These are phyloP conservation scores for Scorias spongiosa DNA, from an alignment of 2,329 filamentous ascomycete species.

Conservation along the genomic window DNA sequence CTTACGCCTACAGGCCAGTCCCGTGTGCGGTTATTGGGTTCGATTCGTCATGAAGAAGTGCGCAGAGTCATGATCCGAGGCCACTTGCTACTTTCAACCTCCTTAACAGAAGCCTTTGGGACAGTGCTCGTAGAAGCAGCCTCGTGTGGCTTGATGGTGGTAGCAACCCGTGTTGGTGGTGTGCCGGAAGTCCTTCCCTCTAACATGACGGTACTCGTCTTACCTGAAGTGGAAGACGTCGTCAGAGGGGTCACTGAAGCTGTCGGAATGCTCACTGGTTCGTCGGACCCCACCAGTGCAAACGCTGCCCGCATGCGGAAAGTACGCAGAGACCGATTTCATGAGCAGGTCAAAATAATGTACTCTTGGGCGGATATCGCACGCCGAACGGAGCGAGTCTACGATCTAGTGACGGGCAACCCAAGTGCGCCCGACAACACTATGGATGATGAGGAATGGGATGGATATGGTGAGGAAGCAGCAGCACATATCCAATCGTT, in stretches of 20 bases:
- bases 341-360: constrained; percentile 95
- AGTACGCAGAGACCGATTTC: constrained; percentile 82
- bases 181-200: constrained; percentile 91
- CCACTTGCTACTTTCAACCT: constrained; percentile 92
- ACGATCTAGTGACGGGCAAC: constrained; percentile 80
- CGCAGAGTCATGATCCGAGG: constrained; percentile 94
- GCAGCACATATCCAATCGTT: constrained; percentile 48
- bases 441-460: constrained; percentile 62
- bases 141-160: constrained; percentile 88
- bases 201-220: constrained; percentile 96
- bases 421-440: constrained; percentile 52
- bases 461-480: constrained; percentile 50
- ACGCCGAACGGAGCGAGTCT: constrained; percentile 82
- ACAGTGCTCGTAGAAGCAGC: constrained; percentile 97
- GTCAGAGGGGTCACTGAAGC: constrained; percentile 80
- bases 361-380: constrained; percentile 98
- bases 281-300: constrained; percentile 37
- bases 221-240: constrained; percentile 89
- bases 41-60: constrained; percentile 89
- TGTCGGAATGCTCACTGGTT: constrained; percentile 65
- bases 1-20: constrained; percentile 52
- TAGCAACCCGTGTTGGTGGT: constrained; percentile 89
- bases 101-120: constrained; percentile 89
- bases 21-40: constrained; percentile 79
- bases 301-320: constrained; percentile 5